Base-by-base conservation (phyloP, 768 basidiomycete species). In the Tephrocybe rancida region DNA sequence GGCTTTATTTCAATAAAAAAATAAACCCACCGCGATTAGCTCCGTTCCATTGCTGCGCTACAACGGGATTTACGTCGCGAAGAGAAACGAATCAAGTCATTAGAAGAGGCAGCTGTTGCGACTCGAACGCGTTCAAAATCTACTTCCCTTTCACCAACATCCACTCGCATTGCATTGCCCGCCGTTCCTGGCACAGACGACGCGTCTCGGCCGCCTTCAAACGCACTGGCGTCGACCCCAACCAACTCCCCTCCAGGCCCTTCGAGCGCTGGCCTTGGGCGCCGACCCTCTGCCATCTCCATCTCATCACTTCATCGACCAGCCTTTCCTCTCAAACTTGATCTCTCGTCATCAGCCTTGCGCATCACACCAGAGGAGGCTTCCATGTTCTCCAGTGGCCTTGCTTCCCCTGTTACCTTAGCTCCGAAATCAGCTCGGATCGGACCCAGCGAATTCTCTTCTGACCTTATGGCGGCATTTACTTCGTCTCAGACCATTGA, bases 301-400 rank as follows among this genome's bases (percentile, higher is more conserved):
- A 77, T 92, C 32, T 91, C 89, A 10, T 89, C 90, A 5, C 80
- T 93, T 10, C 86, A 89, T 39, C 81, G 90, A 22, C 87, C 85
- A 1, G 70, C 79, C 4, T 77, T 87, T 52, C 87, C 87, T 18
- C 81, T 81, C 48, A 92, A 91, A 61, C 82, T 92, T n/a, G 91
- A 93, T 62, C 76, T 93, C 5, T 89, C 90, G n/a, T 76, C 87
- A 1, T 70, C 84, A 11, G 73, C 84, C 10, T 74, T 91, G 50
- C 83, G 84, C 42, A 77, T 90, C 25, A 70, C 81, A n/a, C 74
- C 86, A 0, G 85, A 86, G 38, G 88, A 90, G 60, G 78, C 75
- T 5, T 71, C 80, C 5, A 64, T 83, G 50, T 86, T 81, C 54
- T 70, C 80, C 1, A 84, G 78, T 42, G 84, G 85, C 1, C 72